These are phyloP conservation scores for Parmelia sp. DNA, from an alignment of 495 filamentous ascomycete genomes.

Conservation along the genomic window DNA sequence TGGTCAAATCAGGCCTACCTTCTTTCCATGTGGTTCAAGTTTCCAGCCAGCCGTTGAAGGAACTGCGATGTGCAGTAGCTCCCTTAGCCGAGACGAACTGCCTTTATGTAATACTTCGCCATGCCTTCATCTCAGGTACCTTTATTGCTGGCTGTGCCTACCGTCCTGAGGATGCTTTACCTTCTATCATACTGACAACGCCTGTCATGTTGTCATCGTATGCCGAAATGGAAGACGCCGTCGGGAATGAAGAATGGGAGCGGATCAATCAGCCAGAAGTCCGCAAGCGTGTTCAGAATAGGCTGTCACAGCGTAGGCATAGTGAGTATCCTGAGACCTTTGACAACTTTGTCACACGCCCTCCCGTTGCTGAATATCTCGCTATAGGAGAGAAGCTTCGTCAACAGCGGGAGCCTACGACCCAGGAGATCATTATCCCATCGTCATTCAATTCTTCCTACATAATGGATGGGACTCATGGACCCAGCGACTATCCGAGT, in stretches of 20 bases:
- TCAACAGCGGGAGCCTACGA: neutral
- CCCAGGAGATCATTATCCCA: neutral
- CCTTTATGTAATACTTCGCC: too few species aligned
- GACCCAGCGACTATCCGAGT: neutral
- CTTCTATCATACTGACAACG: neutral
- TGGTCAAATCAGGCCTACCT: too few species aligned
- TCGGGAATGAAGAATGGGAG: neutral
- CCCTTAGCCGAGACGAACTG: too few species aligned
- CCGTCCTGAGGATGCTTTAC: neutral
- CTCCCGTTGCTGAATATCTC: neutral
- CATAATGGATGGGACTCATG: neutral
- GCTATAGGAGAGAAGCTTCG: neutral
- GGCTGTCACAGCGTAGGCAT: neutral
- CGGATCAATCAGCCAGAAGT: neutral
- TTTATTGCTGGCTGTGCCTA: neutral
- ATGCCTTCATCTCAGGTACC: neutral
- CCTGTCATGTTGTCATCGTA: neutral
- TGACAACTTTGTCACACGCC: too few species aligned
- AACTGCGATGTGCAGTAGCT: too few species aligned
- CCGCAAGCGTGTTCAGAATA: neutral
- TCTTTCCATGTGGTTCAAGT: too few species aligned
- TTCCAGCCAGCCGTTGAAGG: too few species aligned
- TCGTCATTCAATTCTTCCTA: neutral
- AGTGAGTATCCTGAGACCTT: too few species aligned
- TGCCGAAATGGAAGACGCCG: neutral